Evolutionary conservation across 257 asterid genomes (phyloP).

Genomic region (Perilla frutescens): DNA sequence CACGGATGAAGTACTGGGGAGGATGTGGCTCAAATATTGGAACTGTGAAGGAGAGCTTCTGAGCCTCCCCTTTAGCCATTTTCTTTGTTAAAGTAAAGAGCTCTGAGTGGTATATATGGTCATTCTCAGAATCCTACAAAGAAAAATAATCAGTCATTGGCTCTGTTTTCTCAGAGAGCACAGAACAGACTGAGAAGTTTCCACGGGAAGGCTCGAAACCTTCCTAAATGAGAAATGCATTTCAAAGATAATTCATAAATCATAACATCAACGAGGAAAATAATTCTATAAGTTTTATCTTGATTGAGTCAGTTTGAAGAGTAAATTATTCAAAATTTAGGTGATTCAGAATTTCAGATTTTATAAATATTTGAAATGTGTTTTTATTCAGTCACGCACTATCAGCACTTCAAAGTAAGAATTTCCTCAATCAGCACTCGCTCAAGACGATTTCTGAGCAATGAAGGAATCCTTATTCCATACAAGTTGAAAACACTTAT

Average conservation of each 20-base stretch:
- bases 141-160: slow-evolving; percentile 28
- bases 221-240: slow-evolving; percentile 7
- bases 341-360: not conserved
- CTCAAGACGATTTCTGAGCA: not conserved
- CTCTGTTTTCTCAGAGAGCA: slow-evolving; percentile 23
- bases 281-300: not conserved
- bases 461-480: not conserved
- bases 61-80: slow-evolving; percentile 89
- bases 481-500: not conserved
- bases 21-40: slow-evolving; percentile 99
- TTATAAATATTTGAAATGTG: not conserved
- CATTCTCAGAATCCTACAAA: slow-evolving; percentile 94
- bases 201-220: not conserved
- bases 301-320: not conserved
- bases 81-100: slow-evolving; percentile 85
- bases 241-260: slow-evolving; percentile 7
- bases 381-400: not conserved
- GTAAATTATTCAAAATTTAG: not conserved
- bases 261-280: slow-evolving; percentile 4
- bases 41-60: slow-evolving; percentile 89
- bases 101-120: slow-evolving; percentile 96
- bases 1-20: slow-evolving; percentile 93
- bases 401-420: not conserved
- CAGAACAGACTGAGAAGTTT: slow-evolving; percentile 8
- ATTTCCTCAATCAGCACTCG: not conserved